Evolutionary conservation across 2,329 filamentous ascomycete species (phyloP).

Genomic region (Ascochyta pisi): DNA sequence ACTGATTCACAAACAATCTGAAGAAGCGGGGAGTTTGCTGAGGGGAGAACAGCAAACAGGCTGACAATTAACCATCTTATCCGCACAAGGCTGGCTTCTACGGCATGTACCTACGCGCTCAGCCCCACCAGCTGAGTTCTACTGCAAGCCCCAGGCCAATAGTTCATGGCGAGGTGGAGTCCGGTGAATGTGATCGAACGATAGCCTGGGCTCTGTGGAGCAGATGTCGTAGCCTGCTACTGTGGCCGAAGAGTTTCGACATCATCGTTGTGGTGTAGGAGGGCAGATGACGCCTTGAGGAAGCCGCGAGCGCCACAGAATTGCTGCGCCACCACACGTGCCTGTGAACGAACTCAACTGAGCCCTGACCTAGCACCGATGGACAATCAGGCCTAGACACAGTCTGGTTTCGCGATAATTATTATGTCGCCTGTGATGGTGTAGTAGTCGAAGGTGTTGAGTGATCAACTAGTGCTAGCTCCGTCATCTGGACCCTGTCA

Average conservation of each 20-base stretch:
- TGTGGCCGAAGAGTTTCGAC: not conserved
- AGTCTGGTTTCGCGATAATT: too few species aligned
- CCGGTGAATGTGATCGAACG: slow-evolving; percentile 5
- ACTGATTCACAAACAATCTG: too few species aligned
- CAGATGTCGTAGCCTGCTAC: not conserved
- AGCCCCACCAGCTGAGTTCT: slow-evolving; percentile 36
- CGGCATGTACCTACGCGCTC: slow-evolving; percentile 25
- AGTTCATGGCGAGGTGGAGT: slow-evolving; percentile 6
- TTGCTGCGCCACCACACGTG: not conserved
- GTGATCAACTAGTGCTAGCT: not conserved
- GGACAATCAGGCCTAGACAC: not conserved
- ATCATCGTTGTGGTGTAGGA: not conserved
- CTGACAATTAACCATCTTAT: slow-evolving; percentile 24
- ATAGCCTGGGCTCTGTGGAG: not conserved
- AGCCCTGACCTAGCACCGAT: too few species aligned
- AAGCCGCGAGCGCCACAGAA: not conserved
- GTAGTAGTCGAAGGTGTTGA: too few species aligned
- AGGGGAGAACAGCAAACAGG: slow-evolving; percentile 10
- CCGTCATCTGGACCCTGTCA: not conserved
- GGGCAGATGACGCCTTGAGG: slow-evolving; percentile 2
- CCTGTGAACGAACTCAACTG: too few species aligned
- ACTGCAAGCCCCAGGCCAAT: slow-evolving; percentile 30
- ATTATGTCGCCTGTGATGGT: too few species aligned
- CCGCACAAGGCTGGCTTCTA: slow-evolving; percentile 22
- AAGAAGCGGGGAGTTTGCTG: too few species aligned